Evolutionary conservation across 345 rosid species (phyloP), one percentile per base, ranked within the genome.

Genomic region (Arabidopsis thaliana): DNA sequence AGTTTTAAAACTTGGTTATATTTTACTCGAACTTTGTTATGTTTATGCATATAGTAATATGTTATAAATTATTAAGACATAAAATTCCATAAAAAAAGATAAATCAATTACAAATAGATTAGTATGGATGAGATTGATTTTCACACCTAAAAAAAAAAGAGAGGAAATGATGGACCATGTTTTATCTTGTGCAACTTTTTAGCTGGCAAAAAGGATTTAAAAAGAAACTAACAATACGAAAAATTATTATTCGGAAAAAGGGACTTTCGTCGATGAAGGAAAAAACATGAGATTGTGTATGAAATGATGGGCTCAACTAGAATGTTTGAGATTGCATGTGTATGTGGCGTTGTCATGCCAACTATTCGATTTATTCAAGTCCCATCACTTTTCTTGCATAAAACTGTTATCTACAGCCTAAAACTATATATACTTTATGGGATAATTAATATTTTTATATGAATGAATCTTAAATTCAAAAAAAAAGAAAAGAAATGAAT

Each of bases 221-320:
- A 33, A 32, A 33, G 8, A 72, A 62, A 71, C 30, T 13, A 56
- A 22, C 1, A 59, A n/a, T 24, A 23, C 28, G 9, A 48, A 48
- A 44, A 62, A 14, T 0, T n/a, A 56, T 45, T 6, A 28, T 28
- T 28, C 32, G 32, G 58, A 48, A 58, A 75, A 75, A 52, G 67
- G 38, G 13, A 32, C 60, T 75, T 58, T 59, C 11, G 50, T 40
- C 5, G 46, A 59, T 59, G 61, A 75, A 61, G 22, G 25, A 12
- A 65, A 44, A 69, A 61, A 63, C 71, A 77, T 63, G 75, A 77
- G 80, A 45, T 70, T 77, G 80, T 69, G 80, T 53, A 48, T 70
- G 80, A 63, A 77, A 77, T 77, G 80, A 77, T 77, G 80, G 76
- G 80, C 59, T 77, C 80, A 77, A 77, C 80, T 45, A 10, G 52